Evolutionary conservation across 2,329 filamentous ascomycete species (phyloP), one percentile per base, ranked within the genome.

Genomic region (Lasiodiplodia citricola): DNA sequence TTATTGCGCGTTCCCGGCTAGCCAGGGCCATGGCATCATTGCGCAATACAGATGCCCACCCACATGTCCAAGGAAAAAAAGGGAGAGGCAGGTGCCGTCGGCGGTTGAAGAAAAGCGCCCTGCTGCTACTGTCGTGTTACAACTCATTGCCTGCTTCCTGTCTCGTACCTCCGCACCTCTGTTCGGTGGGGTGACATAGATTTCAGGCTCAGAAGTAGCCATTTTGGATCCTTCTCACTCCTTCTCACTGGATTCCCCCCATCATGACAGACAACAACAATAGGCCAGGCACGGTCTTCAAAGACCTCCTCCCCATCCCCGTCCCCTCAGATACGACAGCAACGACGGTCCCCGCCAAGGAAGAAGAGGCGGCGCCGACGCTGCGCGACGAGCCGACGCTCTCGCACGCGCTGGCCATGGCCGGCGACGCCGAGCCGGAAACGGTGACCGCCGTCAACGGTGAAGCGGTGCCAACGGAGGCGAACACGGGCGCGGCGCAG

Each of bases 371-470:
- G 4, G 70, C 75, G 63, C 72, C 73, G 23, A 71, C 80, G 8
- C 67, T 84, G 62, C 73, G 73, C 23, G 80, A 85, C 64, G 73
- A 80, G 56, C 80, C 83, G 13, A 85, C 83, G 6, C 78, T 78
- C 35, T 84, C 82, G 73, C 83, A 85, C 77, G 80, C 81, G 7
- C 77, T 85, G 66, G 83, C 83, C 18, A 74, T 80, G 70, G 80
- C 83, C 14, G 82, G 85, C 65, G 82, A 84, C 28, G 71, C 71
- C 16, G 75, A 75, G 47, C 41, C 50, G 7, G 47, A 28, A 14
- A 77, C 44, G 8, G 44, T 47, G 7, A 6, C 18, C 13, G 4
- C 16, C 13, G 14, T 41, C 13, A 41, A 41, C 38, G 38, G 38
- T 3, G 38, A 41, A 41, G 13, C 4, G 10, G 2, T n/a, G n/a